Conservation (phyloP, 192 early-diverging fungal genomes). For the Backusella morwellensis region DNA sequence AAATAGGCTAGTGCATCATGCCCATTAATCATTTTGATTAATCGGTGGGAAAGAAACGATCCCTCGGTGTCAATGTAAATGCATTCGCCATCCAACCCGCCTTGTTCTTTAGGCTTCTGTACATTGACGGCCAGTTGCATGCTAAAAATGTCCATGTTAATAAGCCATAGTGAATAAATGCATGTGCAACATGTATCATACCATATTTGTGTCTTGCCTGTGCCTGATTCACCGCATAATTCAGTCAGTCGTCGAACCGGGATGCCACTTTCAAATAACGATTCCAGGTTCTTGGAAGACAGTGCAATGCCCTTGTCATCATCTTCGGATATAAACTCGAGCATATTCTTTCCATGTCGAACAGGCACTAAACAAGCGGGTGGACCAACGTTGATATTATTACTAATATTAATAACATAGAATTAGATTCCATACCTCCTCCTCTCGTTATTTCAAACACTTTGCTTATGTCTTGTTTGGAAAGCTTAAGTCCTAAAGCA, state of each 20-base stretch:
- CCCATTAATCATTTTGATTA: neutral
- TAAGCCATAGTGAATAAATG: too few species aligned
- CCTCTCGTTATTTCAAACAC: neutral
- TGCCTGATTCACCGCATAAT: slow-evolving; percentile 16
- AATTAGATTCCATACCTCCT: neutral
- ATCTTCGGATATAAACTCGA: neutral
- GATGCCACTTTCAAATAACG: slow-evolving; percentile 5
- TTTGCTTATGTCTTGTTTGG: neutral
- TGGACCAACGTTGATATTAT: neutral
- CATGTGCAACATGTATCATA: neutral
- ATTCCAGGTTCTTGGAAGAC: neutral
- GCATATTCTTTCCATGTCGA: neutral
- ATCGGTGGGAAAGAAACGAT: neutral
- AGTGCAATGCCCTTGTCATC: neutral
- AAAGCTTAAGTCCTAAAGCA: neutral
- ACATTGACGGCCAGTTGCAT: slow-evolving; percentile 22
- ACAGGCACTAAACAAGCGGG: neutral
- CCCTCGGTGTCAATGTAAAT: slow-evolving; percentile 30
- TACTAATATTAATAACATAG: neutral
- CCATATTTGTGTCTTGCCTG: slow-evolving; percentile 28
- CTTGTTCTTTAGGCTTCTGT: neutral
- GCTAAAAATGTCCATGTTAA: neutral
- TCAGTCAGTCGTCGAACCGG: slow-evolving; percentile 3
- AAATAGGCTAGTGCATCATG: neutral
- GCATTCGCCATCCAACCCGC: slow-evolving; percentile 2